These are phyloP conservation scores for Hypoxylon sp. DNA, from an alignment of 2,329 filamentous ascomycete species.

Conservation along the genomic window DNA sequence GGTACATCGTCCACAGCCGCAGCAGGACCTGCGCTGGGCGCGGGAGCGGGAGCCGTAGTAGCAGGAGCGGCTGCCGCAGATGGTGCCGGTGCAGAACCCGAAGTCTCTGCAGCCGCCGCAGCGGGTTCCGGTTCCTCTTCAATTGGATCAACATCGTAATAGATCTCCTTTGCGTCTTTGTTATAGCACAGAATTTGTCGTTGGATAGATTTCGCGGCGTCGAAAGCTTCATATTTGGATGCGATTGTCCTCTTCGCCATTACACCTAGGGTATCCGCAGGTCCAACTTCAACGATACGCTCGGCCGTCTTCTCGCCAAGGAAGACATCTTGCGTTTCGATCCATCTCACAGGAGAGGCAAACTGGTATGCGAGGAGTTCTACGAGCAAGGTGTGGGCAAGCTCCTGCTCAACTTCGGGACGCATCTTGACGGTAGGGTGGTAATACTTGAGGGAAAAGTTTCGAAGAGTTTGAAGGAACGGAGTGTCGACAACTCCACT, in stretches of 20 bases:
- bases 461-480: slow-evolving; percentile 14
- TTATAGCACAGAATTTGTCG: slow-evolving; percentile 99
- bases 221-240: slow-evolving; percentile 98
- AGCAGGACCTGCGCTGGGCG: slow-evolving; percentile 86
- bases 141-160: slow-evolving; percentile 96
- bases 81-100: slow-evolving; percentile 62
- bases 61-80: slow-evolving; percentile 69
- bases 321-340: slow-evolving; percentile 99
- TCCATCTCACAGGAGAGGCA: slow-evolving; percentile 98
- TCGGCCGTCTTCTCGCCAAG: slow-evolving; percentile 96
- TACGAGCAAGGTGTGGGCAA: slow-evolving; percentile 96
- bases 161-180: slow-evolving; percentile 99
- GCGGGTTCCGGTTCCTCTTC: slow-evolving; percentile 86
- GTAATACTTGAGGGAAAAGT: slow-evolving; percentile 32
- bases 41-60: slow-evolving; percentile 68
- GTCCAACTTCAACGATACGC: slow-evolving; percentile 97
- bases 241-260: slow-evolving; percentile 98
- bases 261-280: slow-evolving; percentile 94
- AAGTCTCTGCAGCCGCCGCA: slow-evolving; percentile 61
- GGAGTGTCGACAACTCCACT: slow-evolving; percentile 33
- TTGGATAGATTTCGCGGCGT: slow-evolving; percentile 95
- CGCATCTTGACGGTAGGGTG: slow-evolving; percentile 76
- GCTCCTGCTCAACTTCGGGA: slow-evolving; percentile 99
- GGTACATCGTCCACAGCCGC: slow-evolving; percentile 89
- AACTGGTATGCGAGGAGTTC: slow-evolving; percentile 99